Base-by-base conservation (phyloP, 345 rosid species). In the Boechera divaricarpa region DNA sequence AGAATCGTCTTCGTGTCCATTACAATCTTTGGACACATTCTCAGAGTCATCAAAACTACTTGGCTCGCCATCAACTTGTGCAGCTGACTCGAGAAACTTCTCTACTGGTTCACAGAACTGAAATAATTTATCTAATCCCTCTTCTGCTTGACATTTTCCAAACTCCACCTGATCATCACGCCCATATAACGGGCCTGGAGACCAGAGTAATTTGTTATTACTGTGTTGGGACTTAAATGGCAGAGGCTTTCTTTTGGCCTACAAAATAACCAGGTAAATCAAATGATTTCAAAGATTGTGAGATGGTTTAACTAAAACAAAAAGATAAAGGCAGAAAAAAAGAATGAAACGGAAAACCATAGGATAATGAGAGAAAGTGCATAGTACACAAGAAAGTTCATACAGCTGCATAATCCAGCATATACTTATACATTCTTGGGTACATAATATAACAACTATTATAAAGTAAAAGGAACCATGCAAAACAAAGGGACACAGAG, bases 231-330 rank as follows among this genome's bases (percentile, higher is more conserved):
- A 79, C 61, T 35, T 80, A 83, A 92, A 92, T 26, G 83, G 72
- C 5, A 77, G 76, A 74, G 91, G 94, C 71, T 85, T 87, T 83
- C 90, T 83, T 85, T 90, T 90, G 54, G 96, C 96, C 97, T 92
- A 85, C 67, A 84, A 29, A 64, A 45, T 38, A 60, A 68, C 57
- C 44, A 52, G 59, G 76, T 26, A 60, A 11, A 59, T 32, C 66
- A 32, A 32, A 76, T 51, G 28, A n/a, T 51, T 61, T 38, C 26
- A 13, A 49, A 54, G 15, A 13, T 63, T 32, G 7, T 35, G 26
- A 73, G 63, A 64, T 5, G 44, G 4, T 26, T 45, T 35, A 35
- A 33, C 59, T 32, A 24, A 52, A 68, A 36, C 7, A 8, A 79
- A 42, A 66, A 10, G 44, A 45, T 26, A 21, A 42, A 68, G 41